Percentiles rank a stretch among this genome's conserved stretches.
Evolutionary conservation across 768 basidiomycete genomes (phyloP).

Genomic region (Boletales sp.): DNA sequence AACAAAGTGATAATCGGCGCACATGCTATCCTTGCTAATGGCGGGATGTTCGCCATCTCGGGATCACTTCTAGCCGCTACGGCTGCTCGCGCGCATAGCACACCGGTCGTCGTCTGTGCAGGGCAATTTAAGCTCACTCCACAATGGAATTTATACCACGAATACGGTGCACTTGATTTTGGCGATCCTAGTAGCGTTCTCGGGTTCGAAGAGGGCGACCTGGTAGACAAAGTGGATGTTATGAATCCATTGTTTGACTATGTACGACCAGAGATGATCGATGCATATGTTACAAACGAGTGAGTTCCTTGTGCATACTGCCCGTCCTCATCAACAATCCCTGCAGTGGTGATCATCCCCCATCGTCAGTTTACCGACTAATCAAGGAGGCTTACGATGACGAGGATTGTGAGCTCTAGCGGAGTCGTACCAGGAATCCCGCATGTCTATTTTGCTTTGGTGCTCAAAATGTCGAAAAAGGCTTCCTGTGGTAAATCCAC

Average conservation of each 20-base stretch:
- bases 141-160: slow-evolving; percentile 83
- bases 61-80: slow-evolving; percentile 83
- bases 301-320: slow-evolving; percentile 42
- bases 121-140: slow-evolving; percentile 98
- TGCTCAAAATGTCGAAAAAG: slow-evolving; percentile 86
- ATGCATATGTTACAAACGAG: slow-evolving; percentile 97
- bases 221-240: slow-evolving; percentile 87
- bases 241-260: slow-evolving; percentile 97
- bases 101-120: slow-evolving; percentile 89
- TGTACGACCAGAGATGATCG: slow-evolving; percentile 86
- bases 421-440: not conserved
- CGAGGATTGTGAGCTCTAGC: slow-evolving; percentile 75
- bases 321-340: slow-evolving; percentile 5
- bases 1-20: slow-evolving; percentile 96
- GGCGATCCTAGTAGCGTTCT: slow-evolving; percentile 64
- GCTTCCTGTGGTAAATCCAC: slow-evolving; percentile 94
- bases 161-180: slow-evolving; percentile 81
- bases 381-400: slow-evolving; percentile 96
- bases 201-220: slow-evolving; percentile 72
- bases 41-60: slow-evolving; percentile 88
- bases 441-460: slow-evolving; percentile 36
- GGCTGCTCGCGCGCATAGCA: slow-evolving; percentile 85
- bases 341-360: slow-evolving; percentile 89
- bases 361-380: slow-evolving; percentile 87
- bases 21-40: slow-evolving; percentile 95